Evolutionary conservation across 768 basidiomycete species (phyloP), one percentile per base, ranked within the genome.

Genomic region (Baorangia bicolor): DNA sequence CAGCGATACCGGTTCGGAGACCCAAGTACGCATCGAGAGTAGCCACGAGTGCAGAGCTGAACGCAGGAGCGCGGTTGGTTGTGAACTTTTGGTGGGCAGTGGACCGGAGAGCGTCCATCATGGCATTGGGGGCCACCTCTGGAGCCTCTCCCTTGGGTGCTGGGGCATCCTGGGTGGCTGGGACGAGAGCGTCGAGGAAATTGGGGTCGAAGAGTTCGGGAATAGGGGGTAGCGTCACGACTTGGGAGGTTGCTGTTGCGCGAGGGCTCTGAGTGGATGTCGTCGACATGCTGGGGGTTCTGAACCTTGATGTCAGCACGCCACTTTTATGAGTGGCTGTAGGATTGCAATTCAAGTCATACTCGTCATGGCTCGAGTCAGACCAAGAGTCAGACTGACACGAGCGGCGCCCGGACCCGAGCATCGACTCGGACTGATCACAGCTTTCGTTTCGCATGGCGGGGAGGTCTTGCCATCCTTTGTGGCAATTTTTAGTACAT

Each of bases 1-100:
- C 62, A 2, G 51, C 20, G 0, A 69, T 56, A 16, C 68, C 60
- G 1, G 62, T 61, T 8, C 67, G 68, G 16, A 87, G 59, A 18
- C 63, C 59, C n/a, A 78, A 68, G 67, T 86, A 88, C 0, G 84
- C 85, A 59, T 88, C 82, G 3, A 88, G 74, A 1, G 77, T 79
- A 0, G 80, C 38, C 3, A 77, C 81, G 16, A 70, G 66, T 0
- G 86, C 86, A 8, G 83, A 82, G 41, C 56, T 65, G 58, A 75
- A 81, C 0, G 85, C 77, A 7, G 77, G 77, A 6, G 86, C 79
- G 5, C 27, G 35, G 49, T 88, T 88, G 20, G 65, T 63, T 4
- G 86, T 88, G 25, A 70, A 60, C 6, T 77, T 81, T 14, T 67
- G 81, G 56, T 81, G 71, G 1, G 75, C 57, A 8, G 69, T 75